Base-by-base conservation (phyloP, 768 basidiomycete species). In the Udeniomyces megalosporus region DNA sequence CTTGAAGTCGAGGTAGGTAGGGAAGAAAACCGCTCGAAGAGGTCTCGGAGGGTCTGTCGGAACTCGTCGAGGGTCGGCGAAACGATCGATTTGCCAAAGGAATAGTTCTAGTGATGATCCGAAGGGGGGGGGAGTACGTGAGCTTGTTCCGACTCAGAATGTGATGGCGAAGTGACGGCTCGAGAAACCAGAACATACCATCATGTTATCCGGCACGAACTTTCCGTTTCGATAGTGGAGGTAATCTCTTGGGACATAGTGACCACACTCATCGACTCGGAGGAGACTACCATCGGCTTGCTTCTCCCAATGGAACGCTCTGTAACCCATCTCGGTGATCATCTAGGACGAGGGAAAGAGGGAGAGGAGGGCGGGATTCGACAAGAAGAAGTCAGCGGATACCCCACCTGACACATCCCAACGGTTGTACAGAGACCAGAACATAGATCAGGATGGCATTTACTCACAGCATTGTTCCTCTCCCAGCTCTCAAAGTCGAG, bases 241-340 rank as follows among this genome's bases (percentile, higher is more conserved):
- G 67, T 82, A 77, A 66, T 87, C 84, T 55, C 81, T 76, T 22
- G 87, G 78, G 38, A 42, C 17, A 42, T 8, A 42, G 38, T 42
- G 38, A 42, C 38, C 38, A 17, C 38, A 42, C 38, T 42, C 38
- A 17, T 42, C 38, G 38, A 42, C 8, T 42, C 38, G 38, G 10
- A 17, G 61, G 35, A 38, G 22, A 11, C 32, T 26, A 32, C 14
- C 15, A 31, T 53, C 28, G 15, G 29, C 22, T 5, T 22, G 24
- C 11, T 15, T 10, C 11, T 26, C 74, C 81, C 83, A 87, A 10
- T 74, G 75, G 32, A 83, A 67, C 10, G 75, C 69, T 67, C 81
- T 81, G 78, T 81, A 89, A n/a, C 89, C 89, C 67, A 87, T 84
- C 70, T 92, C 89, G 28, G 85, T 88, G 66, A 89, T 76, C 24